Evolutionary conservation across 768 basidiomycete species (phyloP).

Genomic region (Boletus reticuloceps): DNA sequence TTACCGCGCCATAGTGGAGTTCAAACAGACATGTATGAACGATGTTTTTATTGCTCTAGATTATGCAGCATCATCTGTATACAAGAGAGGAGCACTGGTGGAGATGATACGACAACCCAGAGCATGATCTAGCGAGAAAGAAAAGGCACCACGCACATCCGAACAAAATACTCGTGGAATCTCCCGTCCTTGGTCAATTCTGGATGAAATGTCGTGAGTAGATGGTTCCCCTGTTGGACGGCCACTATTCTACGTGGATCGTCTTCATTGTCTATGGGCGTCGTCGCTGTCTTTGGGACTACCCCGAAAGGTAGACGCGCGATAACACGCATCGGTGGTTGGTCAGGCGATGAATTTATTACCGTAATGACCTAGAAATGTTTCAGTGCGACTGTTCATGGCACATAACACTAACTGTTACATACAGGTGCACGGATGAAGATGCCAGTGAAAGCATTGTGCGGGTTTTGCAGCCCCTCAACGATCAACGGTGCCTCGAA

Average conservation of each 20-base stretch:
- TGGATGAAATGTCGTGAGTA: constrained; percentile 92
- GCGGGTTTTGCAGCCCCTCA: constrained; percentile 55
- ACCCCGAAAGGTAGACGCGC: constrained; percentile 61
- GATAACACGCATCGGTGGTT: constrained; percentile 64
- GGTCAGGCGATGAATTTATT: constrained; percentile 44
- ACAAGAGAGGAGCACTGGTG: not conserved
- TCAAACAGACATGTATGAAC: too few relatives aligned
- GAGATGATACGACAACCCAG: not conserved
- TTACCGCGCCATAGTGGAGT: too few relatives aligned
- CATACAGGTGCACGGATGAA: constrained; percentile 93
- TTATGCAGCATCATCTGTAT: not conserved
- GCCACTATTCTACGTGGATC: constrained; percentile 78
- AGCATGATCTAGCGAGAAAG: constrained; percentile 7
- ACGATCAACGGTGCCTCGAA: constrained; percentile 80
- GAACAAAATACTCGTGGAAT: constrained; percentile 90
- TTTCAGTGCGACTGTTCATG: not conserved
- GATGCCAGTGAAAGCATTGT: constrained; percentile 69
- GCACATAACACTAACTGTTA: not conserved
- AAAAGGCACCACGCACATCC: constrained; percentile 58
- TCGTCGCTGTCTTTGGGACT: constrained; percentile 36
- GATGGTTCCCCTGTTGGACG: constrained; percentile 75
- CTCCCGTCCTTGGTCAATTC: constrained; percentile 85
- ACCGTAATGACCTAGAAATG: constrained; percentile 58
- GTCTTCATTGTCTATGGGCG: constrained; percentile 41
- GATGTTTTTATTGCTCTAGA: not conserved